Evolutionary conservation across 768 basidiomycete genomes (phyloP), one percentile per base, ranked within the genome.

Genomic region (Boletus edulis): DNA sequence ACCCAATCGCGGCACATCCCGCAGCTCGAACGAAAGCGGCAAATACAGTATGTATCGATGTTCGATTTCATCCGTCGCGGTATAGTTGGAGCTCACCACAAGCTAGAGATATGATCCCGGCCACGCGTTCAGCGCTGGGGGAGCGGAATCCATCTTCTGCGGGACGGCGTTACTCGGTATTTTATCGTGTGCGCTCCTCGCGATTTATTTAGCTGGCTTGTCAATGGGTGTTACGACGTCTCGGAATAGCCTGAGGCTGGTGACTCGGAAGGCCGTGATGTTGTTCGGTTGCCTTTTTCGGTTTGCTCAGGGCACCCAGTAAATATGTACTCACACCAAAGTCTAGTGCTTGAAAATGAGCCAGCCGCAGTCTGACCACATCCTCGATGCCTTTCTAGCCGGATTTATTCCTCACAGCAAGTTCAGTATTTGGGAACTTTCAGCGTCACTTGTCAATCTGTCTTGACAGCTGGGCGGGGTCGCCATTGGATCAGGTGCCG

Each of bases 281-380:
- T 45, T 45, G 17, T 10, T n/a, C 5, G 15, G 7, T 24, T 56
- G 35, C 59, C 59, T 56, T 56, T 56, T 61, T 47, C 12, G 59
- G 48, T 22, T 27, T 38, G 5, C 49, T 51, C 56, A 45, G 41
- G n/a, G n/a, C 38, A 12, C 34, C 13, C 32, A 34, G 20, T n/a
- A 46, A 32, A 55, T 56, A 43, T 24, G 13, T 35, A 35, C 35
- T 52, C 49, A 32, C 41, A 44, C 17, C 32, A 13, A 13, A 39
- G 40, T 51, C 55, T 50, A 40, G 24, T 27, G 42, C 29, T 39
- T 38, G 20, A 38, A 49, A 46, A 49, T 47, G 39, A 29, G 43
- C 44, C 20, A 37, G n/a, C 27, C 32, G 8, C 22, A 22, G 4
- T 24, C 24, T 31, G 7, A 47, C 20, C 35, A 24, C 39, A 2